Conservation (phyloP, 2,329 filamentous ascomycete genomes). For the Colletotrichum liaoningense region DNA sequence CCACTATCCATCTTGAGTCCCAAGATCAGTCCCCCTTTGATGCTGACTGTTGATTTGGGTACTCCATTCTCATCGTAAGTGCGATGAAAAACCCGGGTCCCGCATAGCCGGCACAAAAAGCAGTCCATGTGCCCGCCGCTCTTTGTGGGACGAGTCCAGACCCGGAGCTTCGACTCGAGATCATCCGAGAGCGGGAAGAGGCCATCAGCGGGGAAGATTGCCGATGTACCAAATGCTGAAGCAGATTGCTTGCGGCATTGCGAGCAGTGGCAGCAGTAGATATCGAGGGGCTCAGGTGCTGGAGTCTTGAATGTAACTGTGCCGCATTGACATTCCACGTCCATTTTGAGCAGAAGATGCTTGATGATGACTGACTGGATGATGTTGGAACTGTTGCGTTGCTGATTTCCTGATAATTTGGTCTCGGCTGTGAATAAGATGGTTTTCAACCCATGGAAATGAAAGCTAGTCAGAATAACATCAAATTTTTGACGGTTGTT, state of each 20-base stretch:
- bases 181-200: constrained; percentile 53
- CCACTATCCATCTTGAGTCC: constrained; percentile 52
- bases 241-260: constrained; percentile 58
- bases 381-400: not conserved
- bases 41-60: constrained; percentile 49
- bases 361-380: not conserved
- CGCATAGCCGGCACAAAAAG: constrained; percentile 55
- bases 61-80: constrained; percentile 50
- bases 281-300: constrained; percentile 45
- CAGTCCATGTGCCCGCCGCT: constrained; percentile 55
- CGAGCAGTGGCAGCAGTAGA: constrained; percentile 59
- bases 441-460: rapidly evolving
- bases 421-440: not conserved
- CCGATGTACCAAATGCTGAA: constrained; percentile 59
- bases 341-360: constrained; percentile 12
- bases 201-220: constrained; percentile 52
- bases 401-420: not conserved
- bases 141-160: constrained; percentile 53
- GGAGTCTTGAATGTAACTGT: constrained; percentile 50
- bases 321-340: constrained; percentile 54
- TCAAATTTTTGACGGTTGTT: too few species aligned
- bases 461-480: not conserved
- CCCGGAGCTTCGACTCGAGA: constrained; percentile 45
- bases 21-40: constrained; percentile 60
- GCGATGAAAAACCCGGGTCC: constrained; percentile 60